phyloP scores from a whole-genome alignment of 2,329 filamentous ascomycete genomes.

The Microthyrium microscopicum region DNA sequence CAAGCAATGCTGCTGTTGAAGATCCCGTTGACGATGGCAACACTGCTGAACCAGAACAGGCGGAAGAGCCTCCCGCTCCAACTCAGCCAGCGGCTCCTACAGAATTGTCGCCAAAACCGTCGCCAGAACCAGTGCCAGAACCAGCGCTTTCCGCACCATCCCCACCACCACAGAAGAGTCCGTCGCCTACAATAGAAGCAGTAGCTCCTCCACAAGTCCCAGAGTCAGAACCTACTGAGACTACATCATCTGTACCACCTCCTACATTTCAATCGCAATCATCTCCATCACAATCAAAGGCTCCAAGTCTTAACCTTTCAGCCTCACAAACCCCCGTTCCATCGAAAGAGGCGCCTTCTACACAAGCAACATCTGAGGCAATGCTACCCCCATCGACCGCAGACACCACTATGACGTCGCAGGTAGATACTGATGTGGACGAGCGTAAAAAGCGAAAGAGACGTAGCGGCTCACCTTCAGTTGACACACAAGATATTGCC shows the following conservation, averaged over 20 bases:
- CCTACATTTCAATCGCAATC: background rate
- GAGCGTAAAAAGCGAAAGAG: slow-evolving; percentile 25
- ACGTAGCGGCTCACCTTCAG: slow-evolving; percentile 22
- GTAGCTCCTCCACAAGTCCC: no score
- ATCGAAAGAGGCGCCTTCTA: background rate
- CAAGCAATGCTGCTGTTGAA: background rate
- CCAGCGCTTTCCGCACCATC: background rate
- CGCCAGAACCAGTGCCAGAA: background rate
- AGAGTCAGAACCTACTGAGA: no score
- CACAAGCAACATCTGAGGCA: background rate
- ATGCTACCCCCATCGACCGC: background rate
- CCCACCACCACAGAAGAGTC: background rate
- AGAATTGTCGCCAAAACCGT: background rate
- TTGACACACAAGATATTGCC: slow-evolving; percentile 19
- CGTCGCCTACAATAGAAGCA: background rate
- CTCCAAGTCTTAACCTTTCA: background rate
- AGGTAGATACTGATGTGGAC: slow-evolving; percentile 10
- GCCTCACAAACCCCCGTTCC: background rate
- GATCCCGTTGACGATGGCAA: slow-evolving; percentile 1
- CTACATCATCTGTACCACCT: no score
- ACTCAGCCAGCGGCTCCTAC: background rate
- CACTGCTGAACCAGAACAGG: background rate
- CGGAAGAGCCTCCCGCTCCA: background rate
- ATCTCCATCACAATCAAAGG: background rate
- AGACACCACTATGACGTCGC: slow-evolving; percentile 1